Evolutionary conservation across 2,329 filamentous ascomycete genomes (phyloP).

Genomic region (Arthrinium puccinioides): DNA sequence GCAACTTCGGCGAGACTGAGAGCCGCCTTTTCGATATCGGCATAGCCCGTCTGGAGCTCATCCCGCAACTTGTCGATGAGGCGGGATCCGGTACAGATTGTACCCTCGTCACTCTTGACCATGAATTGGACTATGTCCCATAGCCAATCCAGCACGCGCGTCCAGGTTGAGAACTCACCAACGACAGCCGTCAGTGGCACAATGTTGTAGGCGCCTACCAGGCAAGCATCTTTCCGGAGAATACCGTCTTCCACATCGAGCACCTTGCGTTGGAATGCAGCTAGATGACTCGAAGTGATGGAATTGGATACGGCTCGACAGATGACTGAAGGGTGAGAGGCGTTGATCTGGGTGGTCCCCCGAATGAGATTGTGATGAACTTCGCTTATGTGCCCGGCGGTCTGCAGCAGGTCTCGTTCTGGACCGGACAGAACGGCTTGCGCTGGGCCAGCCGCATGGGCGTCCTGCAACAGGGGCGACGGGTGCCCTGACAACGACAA

Average conservation of each 20-base stretch:
- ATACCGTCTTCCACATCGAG: slow-evolving; percentile 77
- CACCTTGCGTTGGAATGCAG: slow-evolving; percentile 74
- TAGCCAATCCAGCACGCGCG: slow-evolving; percentile 76
- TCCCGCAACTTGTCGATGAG: slow-evolving; percentile 71
- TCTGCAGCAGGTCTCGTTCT: slow-evolving; percentile 73
- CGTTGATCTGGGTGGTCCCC: slow-evolving; percentile 59
- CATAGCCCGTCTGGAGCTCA: slow-evolving; percentile 81
- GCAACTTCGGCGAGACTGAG: slow-evolving; percentile 67
- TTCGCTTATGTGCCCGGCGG: slow-evolving; percentile 69
- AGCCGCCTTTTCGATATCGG: slow-evolving; percentile 74
- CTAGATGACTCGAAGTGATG: slow-evolving; percentile 67
- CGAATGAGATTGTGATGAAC: slow-evolving; percentile 67
- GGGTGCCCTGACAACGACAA: slow-evolving; percentile 92
- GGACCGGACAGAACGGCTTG: slow-evolving; percentile 59
- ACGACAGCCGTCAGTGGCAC: slow-evolving; percentile 84
- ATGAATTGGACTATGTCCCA: slow-evolving; percentile 69
- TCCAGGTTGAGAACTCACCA: slow-evolving; percentile 82
- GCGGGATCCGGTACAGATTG: slow-evolving; percentile 56
- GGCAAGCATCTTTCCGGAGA: slow-evolving; percentile 64
- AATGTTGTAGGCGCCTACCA: slow-evolving; percentile 88
- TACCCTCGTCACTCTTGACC: slow-evolving; percentile 28
- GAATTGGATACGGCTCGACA: slow-evolving; percentile 81
- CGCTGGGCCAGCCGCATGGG: slow-evolving; percentile 36
- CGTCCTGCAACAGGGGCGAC: slow-evolving; percentile 70
- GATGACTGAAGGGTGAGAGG: slow-evolving; percentile 69